Percentiles rank a stretch among this genome's conserved stretches.
These are phyloP conservation scores for Nephelium lappaceum DNA, from an alignment of 345 rosid species.

Conservation along the genomic window DNA sequence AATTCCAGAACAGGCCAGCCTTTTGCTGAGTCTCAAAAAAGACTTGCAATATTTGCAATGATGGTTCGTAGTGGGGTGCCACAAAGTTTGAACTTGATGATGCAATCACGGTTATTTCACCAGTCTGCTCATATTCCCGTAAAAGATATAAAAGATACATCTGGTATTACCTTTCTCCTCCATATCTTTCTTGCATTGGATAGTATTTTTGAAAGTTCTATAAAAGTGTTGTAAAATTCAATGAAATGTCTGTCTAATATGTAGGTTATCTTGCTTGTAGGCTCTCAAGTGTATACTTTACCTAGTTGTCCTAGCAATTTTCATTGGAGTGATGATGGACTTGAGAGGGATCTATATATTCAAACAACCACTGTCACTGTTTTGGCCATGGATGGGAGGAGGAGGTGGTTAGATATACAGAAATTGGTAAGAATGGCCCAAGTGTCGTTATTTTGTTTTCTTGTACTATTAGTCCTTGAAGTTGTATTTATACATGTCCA, in stretches of 20 bases:
- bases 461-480: not conserved
- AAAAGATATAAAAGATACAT: constrained; percentile 46
- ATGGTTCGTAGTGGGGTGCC: constrained; percentile 88
- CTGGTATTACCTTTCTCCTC: constrained; percentile 36
- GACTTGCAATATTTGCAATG: constrained; percentile 67
- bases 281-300: constrained; percentile 45
- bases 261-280: constrained; percentile 45
- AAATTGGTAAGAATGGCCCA: constrained; percentile 63
- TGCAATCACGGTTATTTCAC: constrained; percentile 48
- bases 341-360: constrained; percentile 91
- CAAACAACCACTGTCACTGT: constrained; percentile 78
- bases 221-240: not conserved
- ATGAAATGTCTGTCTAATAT: not conserved
- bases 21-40: constrained; percentile 53
- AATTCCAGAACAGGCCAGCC: constrained; percentile 79
- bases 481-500: constrained; percentile 5
- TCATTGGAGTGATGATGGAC: constrained; percentile 83
- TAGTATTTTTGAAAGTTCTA: not conserved
- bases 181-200: constrained; percentile 9
- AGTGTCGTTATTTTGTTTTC: constrained; percentile 6
- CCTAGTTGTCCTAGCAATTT: constrained; percentile 61
- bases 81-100: constrained; percentile 72
- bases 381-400: constrained; percentile 99
- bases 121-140: constrained; percentile 39
- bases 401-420: constrained; percentile 94